phyloP scores from a whole-genome alignment of 2,329 filamentous ascomycete species.

The Beauveria scarabaeidicola region DNA sequence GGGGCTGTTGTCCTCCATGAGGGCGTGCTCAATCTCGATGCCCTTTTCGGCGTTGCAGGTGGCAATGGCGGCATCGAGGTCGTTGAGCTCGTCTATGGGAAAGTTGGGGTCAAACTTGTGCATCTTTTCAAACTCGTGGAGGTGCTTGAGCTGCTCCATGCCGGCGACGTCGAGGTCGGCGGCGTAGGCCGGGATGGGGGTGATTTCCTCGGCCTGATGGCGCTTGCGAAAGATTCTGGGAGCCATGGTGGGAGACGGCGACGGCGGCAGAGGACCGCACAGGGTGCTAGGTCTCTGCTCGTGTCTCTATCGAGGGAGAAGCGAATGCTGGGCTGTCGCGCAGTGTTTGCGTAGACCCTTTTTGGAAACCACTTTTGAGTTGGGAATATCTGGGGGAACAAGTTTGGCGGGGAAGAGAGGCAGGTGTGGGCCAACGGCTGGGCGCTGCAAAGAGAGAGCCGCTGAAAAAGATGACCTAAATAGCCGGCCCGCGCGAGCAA shows the following conservation, averaged over 20 bases:
- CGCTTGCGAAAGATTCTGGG: slow-evolving; percentile 36
- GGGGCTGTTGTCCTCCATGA: slow-evolving; percentile 57
- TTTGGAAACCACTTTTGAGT: neutral
- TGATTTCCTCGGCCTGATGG: slow-evolving; percentile 37
- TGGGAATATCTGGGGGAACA: neutral
- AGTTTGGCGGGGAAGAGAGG: neutral
- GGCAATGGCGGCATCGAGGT: slow-evolving; percentile 49
- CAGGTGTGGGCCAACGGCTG: neutral
- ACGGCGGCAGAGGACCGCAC: neutral
- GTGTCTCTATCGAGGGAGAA: neutral
- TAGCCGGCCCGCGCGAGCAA: neutral
- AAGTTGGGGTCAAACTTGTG: slow-evolving; percentile 59
- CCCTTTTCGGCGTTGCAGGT: slow-evolving; percentile 48
- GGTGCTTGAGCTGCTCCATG: slow-evolving; percentile 34
- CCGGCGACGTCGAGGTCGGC: slow-evolving; percentile 32
- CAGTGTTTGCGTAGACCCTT: too few species aligned
- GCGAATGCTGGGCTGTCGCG: neutral
- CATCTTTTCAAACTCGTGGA: slow-evolving; percentile 50
- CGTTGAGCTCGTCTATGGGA: slow-evolving; percentile 52
- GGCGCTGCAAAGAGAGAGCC: neutral
- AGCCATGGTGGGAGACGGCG: slow-evolving; percentile 12
- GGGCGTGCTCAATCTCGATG: slow-evolving; percentile 47
- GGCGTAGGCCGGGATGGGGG: slow-evolving; percentile 31
- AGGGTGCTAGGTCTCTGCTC: neutral
- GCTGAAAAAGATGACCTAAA: neutral